Conservation (phyloP, 2,329 filamentous ascomycete genomes). For the Alternaria sp. region DNA sequence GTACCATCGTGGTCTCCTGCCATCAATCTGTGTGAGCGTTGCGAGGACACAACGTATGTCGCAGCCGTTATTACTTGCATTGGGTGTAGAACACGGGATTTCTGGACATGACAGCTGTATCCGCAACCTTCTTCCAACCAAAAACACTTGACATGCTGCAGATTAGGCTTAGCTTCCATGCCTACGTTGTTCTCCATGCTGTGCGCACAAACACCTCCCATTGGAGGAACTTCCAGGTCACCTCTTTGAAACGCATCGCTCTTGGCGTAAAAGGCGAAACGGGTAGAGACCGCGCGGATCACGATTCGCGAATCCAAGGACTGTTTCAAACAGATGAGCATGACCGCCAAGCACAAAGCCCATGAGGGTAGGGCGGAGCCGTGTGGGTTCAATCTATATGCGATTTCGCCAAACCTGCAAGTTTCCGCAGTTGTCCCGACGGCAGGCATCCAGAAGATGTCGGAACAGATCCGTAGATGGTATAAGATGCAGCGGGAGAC, state of each 20-base stretch:
- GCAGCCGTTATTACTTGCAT: background rate
- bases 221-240: conserved; percentile 7
- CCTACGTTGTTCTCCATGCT: background rate
- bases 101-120: background rate
- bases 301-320: conserved; percentile 15
- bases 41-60: background rate
- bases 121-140: background rate
- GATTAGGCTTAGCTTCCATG: background rate
- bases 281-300: background rate
- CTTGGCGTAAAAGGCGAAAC: conserved; percentile 8
- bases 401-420: background rate
- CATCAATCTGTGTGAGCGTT: background rate
- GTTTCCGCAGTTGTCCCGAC: background rate
- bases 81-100: background rate
- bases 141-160: background rate
- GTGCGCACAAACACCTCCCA: background rate
- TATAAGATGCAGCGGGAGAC: conserved; percentile 19
- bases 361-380: conserved; percentile 4
- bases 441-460: background rate
- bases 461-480: background rate
- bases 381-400: conserved; percentile 11
- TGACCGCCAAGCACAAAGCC: conserved; percentile 1
- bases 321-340: conserved; percentile 29
- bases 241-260: conserved; percentile 10
- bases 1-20: background rate